These are phyloP conservation scores for Aspergillus sclerotialis DNA, from an alignment of 2,329 filamentous ascomycete genomes.

Conservation along the genomic window DNA sequence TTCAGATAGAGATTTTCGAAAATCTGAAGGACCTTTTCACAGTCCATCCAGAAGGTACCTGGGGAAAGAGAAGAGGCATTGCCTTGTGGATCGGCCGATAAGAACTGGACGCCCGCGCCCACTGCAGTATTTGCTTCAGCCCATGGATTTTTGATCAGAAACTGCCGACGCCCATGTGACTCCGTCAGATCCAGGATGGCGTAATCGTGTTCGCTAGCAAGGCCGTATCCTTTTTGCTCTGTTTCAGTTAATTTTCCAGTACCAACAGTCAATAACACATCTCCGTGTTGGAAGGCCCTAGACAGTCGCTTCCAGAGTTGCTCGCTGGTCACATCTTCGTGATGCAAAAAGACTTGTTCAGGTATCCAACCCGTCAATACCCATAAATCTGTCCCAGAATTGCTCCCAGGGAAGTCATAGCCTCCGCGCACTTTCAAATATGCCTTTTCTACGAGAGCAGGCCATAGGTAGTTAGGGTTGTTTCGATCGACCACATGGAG, in stretches of 20 bases:
- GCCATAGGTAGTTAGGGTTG: constrained; percentile 79
- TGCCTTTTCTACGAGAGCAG: constrained; percentile 87
- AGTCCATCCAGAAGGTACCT: constrained; percentile 90
- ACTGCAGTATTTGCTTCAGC: constrained; percentile 55
- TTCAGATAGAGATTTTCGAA: constrained; percentile 97
- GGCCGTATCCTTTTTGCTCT: constrained; percentile 72
- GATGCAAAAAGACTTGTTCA: constrained; percentile 87
- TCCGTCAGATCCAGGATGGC: constrained; percentile 76
- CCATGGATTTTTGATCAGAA: constrained; percentile 96
- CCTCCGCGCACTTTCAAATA: constrained; percentile 93
- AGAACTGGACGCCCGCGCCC: constrained; percentile 16
- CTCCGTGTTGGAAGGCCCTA: constrained; percentile 65
- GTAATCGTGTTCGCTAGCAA: constrained; percentile 90
- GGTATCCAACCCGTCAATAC: constrained; percentile 94
- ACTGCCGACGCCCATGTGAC: constrained; percentile 52
- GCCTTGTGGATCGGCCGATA: constrained; percentile 8
- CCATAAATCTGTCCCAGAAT: constrained; percentile 91
- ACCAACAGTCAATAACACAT: constrained; percentile 83
- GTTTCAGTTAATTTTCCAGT: constrained; percentile 72
- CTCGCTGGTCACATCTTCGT: constrained; percentile 70
- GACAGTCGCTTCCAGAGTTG: constrained; percentile 72
- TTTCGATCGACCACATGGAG: constrained; percentile 83
- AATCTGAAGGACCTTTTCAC: constrained; percentile 80
- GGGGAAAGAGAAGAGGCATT: constrained; percentile 36
- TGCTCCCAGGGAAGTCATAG: constrained; percentile 96